Base-by-base conservation (phyloP, 2,329 filamentous ascomycete species). In the Colletotrichum sp. region DNA sequence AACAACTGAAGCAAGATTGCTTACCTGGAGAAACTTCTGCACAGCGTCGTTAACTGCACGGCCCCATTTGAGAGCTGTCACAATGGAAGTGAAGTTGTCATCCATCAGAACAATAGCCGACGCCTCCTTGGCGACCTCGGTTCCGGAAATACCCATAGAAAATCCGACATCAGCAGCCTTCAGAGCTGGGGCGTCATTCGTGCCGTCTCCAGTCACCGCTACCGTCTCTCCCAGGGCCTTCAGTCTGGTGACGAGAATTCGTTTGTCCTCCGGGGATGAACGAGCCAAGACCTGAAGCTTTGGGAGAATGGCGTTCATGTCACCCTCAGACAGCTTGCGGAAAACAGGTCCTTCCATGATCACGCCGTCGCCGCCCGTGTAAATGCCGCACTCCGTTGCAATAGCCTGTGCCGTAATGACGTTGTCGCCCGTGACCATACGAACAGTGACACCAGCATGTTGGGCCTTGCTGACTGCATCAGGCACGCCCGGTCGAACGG, bases 391-490 rank as follows among this genome's bases (percentile, higher is more conserved):
- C 78, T 93, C 91, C 64, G 88, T 85, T 3, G 92, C 92, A 77
- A 93, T 93, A n/a, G 92, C 91, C 79, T 90, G 91, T 13, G 92
- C 92, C 1, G 92, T 94, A 75, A 90, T 81, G 60, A 83, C 87
- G 79, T 95, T 94, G 84, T 94, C 93, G 79, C 92, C 93, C 43
- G 93, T 95, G 68, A 95, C 93, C 93, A 95, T 94, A 79, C 93
- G 92, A 61, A 93, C 91, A 75, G 91, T 87, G n/a, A 95, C 92
- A 76, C 93, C 93, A 24, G 93, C 93, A 52, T 86, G 88, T 78
- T 92, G 89, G 77, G 92, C 93, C 80, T 90, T 90, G 65, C 86
- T 84, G 61, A 95, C 93, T 72, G 93, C 93, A 63, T 91, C 88
- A 10, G 91, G 87, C 14, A 94, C 93, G 80, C 93, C 92, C 5